These are phyloP conservation scores for Rutstroemia sp. DNA, from an alignment of 2,329 filamentous ascomycete genomes.

Conservation along the genomic window DNA sequence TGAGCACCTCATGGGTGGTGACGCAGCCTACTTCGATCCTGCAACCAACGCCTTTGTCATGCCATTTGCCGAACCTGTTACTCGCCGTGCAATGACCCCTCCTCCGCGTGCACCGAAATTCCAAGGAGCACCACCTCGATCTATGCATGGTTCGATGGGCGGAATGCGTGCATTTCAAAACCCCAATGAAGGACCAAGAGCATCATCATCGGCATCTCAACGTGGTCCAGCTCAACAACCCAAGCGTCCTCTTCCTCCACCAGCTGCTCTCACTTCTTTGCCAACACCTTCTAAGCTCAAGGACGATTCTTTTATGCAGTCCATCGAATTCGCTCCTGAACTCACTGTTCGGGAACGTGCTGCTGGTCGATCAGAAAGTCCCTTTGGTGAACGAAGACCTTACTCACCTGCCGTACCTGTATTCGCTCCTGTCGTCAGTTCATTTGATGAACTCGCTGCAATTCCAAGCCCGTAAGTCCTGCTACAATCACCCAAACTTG, in stretches of 20 bases:
- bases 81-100: constrained; percentile 90
- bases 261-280: constrained; percentile 63
- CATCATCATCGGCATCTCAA: constrained; percentile 56
- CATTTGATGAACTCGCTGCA: constrained; percentile 78
- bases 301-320: constrained; percentile 65
- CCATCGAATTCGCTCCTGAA: constrained; percentile 84
- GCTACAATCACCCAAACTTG: background rate
- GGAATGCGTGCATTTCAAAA: no score
- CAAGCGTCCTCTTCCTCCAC: constrained; percentile 61
- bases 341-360: constrained; percentile 57
- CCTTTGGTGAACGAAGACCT: constrained; percentile 56
- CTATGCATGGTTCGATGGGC: constrained; percentile 30
- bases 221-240: constrained; percentile 26
- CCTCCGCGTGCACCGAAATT: constrained; percentile 53
- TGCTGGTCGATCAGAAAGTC: constrained; percentile 60
- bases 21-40: constrained; percentile 37
- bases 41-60: constrained; percentile 52
- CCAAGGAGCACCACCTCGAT: constrained; percentile 32
- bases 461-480: constrained; percentile 84
- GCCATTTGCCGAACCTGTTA: constrained; percentile 78
- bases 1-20: constrained; percentile 55
- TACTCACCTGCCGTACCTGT: constrained; percentile 68
- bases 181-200: constrained; percentile 42
- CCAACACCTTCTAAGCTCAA: constrained; percentile 80
- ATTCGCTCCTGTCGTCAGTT: constrained; percentile 70